Conservation (phyloP, 495 filamentous ascomycete genomes). For the Aspergillus indologenus region DNA sequence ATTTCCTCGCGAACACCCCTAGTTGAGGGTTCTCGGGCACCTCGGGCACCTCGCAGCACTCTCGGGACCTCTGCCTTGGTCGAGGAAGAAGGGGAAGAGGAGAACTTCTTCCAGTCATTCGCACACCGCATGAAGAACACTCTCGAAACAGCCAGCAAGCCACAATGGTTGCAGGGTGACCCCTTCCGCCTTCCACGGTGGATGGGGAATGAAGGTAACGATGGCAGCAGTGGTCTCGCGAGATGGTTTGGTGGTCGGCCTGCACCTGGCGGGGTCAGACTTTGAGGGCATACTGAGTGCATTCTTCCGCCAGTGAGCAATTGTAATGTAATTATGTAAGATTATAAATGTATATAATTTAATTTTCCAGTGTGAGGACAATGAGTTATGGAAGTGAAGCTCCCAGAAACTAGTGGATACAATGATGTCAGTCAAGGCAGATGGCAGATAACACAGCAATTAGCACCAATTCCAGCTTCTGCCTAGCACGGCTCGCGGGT, state of each 20-base stretch:
- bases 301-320: neutral
- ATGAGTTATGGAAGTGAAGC: neutral
- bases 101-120: constrained; percentile 77
- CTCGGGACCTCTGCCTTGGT: constrained; percentile 31
- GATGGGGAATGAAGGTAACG: constrained; percentile 53
- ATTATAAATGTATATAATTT: neutral
- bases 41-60: constrained; percentile 28
- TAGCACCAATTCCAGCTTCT: neutral
- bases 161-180: constrained; percentile 72
- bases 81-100: constrained; percentile 62
- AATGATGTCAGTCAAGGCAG: neutral
- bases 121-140: constrained; percentile 87
- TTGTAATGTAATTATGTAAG: neutral
- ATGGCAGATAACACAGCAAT: neutral
- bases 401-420: neutral
- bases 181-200: constrained; percentile 76
- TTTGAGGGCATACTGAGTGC: constrained; percentile 16
- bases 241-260: constrained; percentile 56
- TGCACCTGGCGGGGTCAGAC: constrained; percentile 45
- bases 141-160: constrained; percentile 77
- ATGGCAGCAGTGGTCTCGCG: constrained; percentile 35
- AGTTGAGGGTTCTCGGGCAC: constrained; percentile 26
- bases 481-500: neutral
- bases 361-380: neutral
- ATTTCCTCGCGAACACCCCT: constrained; percentile 31